Percentiles rank a stretch among this genome's conserved stretches.
Evolutionary conservation across 2,329 filamentous ascomycete species (phyloP).

Genomic region (Aspergillus quadricinctus): DNA sequence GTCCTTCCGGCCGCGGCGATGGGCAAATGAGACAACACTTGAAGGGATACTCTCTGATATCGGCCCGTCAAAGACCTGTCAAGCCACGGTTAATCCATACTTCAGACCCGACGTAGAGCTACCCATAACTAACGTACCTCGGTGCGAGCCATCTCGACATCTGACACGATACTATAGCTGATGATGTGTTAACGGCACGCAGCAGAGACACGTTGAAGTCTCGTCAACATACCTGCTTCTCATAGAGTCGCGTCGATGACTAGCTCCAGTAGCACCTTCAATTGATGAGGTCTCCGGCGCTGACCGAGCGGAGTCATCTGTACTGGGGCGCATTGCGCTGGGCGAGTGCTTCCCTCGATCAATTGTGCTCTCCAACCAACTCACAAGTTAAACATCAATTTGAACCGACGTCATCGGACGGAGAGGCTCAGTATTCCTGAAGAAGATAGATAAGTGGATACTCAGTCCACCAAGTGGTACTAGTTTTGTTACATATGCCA

Average conservation of each 20-base stretch:
- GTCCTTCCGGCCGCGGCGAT: slow-evolving; percentile 73
- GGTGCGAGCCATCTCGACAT: slow-evolving; percentile 98
- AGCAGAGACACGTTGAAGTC: background rate
- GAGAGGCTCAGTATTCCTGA: background rate
- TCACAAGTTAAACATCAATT: background rate
- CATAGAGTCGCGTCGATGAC: slow-evolving; percentile 33
- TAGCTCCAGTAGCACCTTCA: slow-evolving; percentile 19
- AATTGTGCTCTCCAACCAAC: background rate
- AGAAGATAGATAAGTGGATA: background rate
- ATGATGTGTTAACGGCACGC: slow-evolving; percentile 15
- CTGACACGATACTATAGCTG: slow-evolving; percentile 74
- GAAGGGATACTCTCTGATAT: slow-evolving; percentile 95
- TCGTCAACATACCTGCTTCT: slow-evolving; percentile 33
- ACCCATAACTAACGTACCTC: slow-evolving; percentile 56
- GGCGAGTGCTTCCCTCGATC: background rate
- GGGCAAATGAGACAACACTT: slow-evolving; percentile 85
- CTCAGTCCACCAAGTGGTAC: background rate
- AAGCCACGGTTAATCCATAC: slow-evolving; percentile 6
- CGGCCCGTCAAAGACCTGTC: slow-evolving; percentile 77
- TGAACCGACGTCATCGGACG: background rate
- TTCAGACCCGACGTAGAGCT: slow-evolving; percentile 2
- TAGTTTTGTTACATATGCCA: too few species aligned
- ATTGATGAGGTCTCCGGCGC: slow-evolving; percentile 18
- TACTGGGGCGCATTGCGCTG: slow-evolving; percentile 11
- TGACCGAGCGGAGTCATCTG: slow-evolving; percentile 27